phyloP scores from a whole-genome alignment of 192 early-diverging fungal species.

The Mortierella alpina region DNA sequence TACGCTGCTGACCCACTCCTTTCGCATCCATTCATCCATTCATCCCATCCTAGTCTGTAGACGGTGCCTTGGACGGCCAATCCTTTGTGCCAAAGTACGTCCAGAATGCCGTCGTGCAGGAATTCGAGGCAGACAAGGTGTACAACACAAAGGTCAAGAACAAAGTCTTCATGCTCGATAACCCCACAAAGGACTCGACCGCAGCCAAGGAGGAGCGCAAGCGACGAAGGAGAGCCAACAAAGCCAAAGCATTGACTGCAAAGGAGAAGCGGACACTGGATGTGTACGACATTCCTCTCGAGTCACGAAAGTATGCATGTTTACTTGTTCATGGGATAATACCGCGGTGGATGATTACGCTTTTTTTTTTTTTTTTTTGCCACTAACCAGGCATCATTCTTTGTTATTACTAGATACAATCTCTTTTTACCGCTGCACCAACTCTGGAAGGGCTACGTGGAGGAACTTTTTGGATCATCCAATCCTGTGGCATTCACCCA shows the following conservation, averaged over 20 bases:
- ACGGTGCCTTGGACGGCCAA: neutral
- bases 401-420: conserved; percentile 57
- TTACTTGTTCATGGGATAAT: neutral
- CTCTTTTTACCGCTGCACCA: conserved; percentile 78
- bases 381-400: neutral
- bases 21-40: neutral
- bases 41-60: neutral
- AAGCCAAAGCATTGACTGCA: conserved; percentile 68
- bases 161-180: conserved; percentile 65
- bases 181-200: conserved; percentile 48
- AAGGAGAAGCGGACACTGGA: conserved; percentile 69
- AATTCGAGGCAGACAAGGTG: conserved; percentile 41
- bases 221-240: conserved; percentile 47
- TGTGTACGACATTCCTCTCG: conserved; percentile 74
- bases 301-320: conserved; percentile 55
- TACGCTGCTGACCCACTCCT: neutral
- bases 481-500: conserved; percentile 41
- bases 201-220: conserved; percentile 40
- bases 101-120: conserved; percentile 19
- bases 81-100: conserved; percentile 36
- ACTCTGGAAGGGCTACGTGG: conserved; percentile 85
- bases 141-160: conserved; percentile 63
- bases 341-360: neutral
- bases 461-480: conserved; percentile 62
- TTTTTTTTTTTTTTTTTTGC: conserved; percentile 1